These are phyloP conservation scores for Talinum fruticosum DNA, from an alignment of 148 eudicot genomes.

Conservation along the genomic window DNA sequence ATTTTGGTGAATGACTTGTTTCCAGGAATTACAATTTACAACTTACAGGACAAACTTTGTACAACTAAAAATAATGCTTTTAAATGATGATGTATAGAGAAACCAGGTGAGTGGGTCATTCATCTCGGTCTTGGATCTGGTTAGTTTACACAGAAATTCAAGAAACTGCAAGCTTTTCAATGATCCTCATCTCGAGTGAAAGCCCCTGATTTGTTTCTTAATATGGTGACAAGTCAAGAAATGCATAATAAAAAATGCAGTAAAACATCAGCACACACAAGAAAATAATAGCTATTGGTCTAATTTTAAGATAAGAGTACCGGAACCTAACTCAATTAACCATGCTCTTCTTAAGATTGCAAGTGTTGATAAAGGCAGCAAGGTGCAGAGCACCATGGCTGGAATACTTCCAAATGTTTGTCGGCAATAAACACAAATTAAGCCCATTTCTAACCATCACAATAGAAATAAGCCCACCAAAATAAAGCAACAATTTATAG, in stretches of 20 bases:
- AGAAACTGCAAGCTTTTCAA: neutral
- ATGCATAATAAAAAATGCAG: neutral
- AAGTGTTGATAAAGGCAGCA: neutral
- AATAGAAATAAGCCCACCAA: neutral
- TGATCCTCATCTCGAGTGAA: neutral
- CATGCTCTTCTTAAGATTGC: neutral
- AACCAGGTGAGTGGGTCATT: neutral
- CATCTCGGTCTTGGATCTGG: too few species aligned
- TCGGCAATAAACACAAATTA: too few species aligned
- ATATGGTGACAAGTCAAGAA: neutral
- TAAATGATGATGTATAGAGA: neutral
- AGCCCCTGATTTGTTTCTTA: neutral
- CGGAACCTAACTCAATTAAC: neutral
- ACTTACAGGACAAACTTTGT: too few species aligned
- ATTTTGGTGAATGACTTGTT: too few species aligned
- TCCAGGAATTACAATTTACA: too few species aligned
- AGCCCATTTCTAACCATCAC: neutral
- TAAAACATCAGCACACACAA: neutral
- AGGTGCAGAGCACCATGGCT: neutral
- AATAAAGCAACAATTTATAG: neutral
- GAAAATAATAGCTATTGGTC: neutral
- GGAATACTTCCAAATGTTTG: neutral
- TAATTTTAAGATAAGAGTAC: neutral
- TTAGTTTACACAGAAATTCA: too few species aligned
- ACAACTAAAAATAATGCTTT: too few species aligned